These are phyloP conservation scores for Haplosporangium sp. DNA, from an alignment of 371 early-diverging fungal genomes.

Conservation along the genomic window DNA sequence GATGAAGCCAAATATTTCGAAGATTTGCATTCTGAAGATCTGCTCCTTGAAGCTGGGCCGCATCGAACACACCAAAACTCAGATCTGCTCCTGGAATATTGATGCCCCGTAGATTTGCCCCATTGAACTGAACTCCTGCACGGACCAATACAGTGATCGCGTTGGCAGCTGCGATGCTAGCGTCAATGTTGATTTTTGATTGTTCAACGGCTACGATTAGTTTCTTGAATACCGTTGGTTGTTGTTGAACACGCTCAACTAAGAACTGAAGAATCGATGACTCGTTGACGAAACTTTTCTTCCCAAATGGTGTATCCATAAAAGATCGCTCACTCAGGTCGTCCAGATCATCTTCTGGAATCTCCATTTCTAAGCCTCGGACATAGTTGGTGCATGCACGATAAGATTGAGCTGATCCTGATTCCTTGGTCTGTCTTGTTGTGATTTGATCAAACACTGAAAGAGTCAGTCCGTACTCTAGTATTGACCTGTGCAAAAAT, in stretches of 20 bases:
- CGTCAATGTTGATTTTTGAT: neutral
- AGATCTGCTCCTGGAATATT: slow-evolving; percentile 2
- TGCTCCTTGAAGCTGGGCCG: slow-evolving; percentile 8
- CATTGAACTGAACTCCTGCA: slow-evolving; percentile 12
- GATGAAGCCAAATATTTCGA: slow-evolving; percentile 1
- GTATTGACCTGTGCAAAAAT: neutral
- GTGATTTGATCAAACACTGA: neutral
- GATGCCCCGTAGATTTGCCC: slow-evolving; percentile 9
- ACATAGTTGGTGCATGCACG: no score
- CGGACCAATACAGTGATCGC: slow-evolving; percentile 16
- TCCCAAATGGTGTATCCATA: neutral
- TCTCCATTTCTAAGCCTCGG: no score
- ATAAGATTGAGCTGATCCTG: no score
- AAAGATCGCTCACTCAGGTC: neutral
- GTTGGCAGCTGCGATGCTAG: slow-evolving; percentile 5
- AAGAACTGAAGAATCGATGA: slow-evolving; percentile 3
- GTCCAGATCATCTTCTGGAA: neutral
- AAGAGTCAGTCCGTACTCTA: neutral
- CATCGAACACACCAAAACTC: slow-evolving; percentile 4
- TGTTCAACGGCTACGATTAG: neutral
- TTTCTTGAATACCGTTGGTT: neutral
- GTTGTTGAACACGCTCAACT: slow-evolving; percentile 1
- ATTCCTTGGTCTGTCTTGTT: no score
- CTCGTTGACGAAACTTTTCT: neutral
- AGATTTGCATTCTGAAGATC: slow-evolving; percentile 3